Conservation (phyloP, 2,329 filamentous ascomycete species). For the Pestalotiopsis sp. region DNA sequence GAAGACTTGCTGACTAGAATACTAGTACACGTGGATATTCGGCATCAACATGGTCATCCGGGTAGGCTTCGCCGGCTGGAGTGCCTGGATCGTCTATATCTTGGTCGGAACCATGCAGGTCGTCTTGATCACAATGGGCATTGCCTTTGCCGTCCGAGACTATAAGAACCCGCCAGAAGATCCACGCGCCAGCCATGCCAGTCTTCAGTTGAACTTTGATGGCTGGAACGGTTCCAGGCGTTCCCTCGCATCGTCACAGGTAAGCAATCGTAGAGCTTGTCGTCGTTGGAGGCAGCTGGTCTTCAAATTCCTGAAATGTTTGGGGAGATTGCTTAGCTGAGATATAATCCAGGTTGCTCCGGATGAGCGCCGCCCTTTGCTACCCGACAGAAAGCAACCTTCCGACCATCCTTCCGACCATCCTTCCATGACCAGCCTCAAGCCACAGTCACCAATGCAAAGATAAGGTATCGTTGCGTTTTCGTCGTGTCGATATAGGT, state of each 20-base stretch:
- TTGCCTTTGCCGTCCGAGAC: conserved; percentile 19
- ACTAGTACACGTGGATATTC: conserved; percentile 28
- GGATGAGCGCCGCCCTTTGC: conserved; percentile 14
- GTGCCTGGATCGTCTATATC: conserved; percentile 23
- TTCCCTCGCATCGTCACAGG: conserved; percentile 13
- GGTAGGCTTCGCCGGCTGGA: conserved; percentile 22
- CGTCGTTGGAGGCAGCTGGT: neutral
- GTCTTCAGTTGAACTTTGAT: conserved; percentile 12
- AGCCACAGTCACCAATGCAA: neutral
- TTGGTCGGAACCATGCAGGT: conserved; percentile 24
- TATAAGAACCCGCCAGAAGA: conserved; percentile 10
- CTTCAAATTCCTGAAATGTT: too few species aligned
- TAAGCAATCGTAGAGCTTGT: neutral
- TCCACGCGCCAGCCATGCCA: neutral
- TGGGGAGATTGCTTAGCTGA: neutral
- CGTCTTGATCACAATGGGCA: conserved; percentile 20
- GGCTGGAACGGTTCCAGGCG: conserved; percentile 12
- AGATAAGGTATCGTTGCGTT: neutral
- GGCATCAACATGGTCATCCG: conserved; percentile 20
- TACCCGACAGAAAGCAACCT: neutral
- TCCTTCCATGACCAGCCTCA: neutral
- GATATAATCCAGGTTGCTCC: conserved; percentile 5
- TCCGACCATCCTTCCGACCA: neutral
- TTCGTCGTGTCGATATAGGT: neutral
- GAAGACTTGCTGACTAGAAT: neutral